phyloP scores from a whole-genome alignment of 257 asterid species.

The Scutellaria minor region DNA sequence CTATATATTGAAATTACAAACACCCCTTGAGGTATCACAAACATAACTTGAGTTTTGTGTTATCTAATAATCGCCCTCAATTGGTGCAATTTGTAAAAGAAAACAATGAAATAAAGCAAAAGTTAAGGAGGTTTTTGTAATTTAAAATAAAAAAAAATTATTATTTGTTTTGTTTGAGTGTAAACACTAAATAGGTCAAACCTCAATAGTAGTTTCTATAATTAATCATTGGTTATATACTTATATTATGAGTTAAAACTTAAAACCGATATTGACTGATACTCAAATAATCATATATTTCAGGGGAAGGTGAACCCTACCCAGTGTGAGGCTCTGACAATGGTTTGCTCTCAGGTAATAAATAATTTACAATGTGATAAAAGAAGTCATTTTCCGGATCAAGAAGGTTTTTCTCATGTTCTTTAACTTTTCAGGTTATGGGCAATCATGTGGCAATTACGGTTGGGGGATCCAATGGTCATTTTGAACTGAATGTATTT shows the following conservation, averaged over 20 bases:
- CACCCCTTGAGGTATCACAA: too few relatives aligned
- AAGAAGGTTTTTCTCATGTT: conserved; percentile 23
- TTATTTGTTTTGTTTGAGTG: too few relatives aligned
- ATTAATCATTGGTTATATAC: too few relatives aligned
- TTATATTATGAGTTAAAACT: conserved; percentile 16
- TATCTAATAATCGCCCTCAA: too few relatives aligned
- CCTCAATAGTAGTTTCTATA: background rate
- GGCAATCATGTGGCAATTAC: conserved; percentile 96
- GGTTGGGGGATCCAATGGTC: conserved; percentile 94
- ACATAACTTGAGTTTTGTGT: too few relatives aligned
- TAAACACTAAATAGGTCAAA: background rate
- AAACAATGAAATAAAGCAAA: too few relatives aligned
- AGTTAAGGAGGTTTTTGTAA: too few relatives aligned
- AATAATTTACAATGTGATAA: conserved; percentile 18
- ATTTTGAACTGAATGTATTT: conserved; percentile 90
- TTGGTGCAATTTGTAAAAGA: too few relatives aligned
- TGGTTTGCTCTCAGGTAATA: conserved; percentile 97
- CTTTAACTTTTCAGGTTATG: conserved; percentile 59
- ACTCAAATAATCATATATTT: conserved; percentile 38
- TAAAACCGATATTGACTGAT: conserved; percentile 19
- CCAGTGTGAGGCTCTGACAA: conserved; percentile 95
- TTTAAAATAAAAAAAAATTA: too few relatives aligned
- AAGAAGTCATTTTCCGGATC: conserved; percentile 7
- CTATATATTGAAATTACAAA: too few relatives aligned
- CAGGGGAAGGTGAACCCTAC: conserved; percentile 99